Evolutionary conservation across 768 basidiomycete genomes (phyloP).

Genomic region (Porpolomopsis calyptriformis): DNA sequence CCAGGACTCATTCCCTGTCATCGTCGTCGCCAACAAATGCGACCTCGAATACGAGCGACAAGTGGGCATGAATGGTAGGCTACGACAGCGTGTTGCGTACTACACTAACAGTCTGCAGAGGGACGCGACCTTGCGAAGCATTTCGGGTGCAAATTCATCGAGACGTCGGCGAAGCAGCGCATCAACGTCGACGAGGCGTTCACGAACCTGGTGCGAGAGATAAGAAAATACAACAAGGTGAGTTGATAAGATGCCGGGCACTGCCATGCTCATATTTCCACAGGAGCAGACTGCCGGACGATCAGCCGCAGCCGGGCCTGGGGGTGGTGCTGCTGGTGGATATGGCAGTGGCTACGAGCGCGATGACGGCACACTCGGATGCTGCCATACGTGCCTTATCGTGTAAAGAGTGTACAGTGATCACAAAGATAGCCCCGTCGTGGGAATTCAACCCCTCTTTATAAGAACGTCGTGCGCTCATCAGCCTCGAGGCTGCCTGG

Average conservation of each 20-base stretch:
- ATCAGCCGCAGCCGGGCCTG: slow-evolving; percentile 22
- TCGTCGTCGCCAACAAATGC: slow-evolving; percentile 95
- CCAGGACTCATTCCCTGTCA: slow-evolving; percentile 89
- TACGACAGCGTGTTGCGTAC: not conserved
- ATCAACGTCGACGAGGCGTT: slow-evolving; percentile 98
- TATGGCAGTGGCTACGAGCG: not conserved
- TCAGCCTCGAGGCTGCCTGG: slow-evolving; percentile 29
- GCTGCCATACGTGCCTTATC: not conserved
- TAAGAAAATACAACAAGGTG: slow-evolving; percentile 92
- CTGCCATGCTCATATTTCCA: too few relatives aligned
- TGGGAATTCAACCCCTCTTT: too few relatives aligned
- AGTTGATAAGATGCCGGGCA: too few relatives aligned
- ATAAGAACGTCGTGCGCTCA: too few relatives aligned
- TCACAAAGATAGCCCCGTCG: too few relatives aligned
- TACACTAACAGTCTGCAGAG: slow-evolving; percentile 42
- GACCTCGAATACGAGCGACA: slow-evolving; percentile 94
- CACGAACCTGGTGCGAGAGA: slow-evolving; percentile 84
- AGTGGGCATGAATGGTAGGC: slow-evolving; percentile 81
- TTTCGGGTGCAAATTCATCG: slow-evolving; percentile 89
- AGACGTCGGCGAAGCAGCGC: slow-evolving; percentile 92
- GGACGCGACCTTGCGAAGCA: slow-evolving; percentile 93
- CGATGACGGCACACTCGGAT: not conserved
- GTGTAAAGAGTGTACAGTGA: not conserved
- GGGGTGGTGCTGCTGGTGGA: not conserved
- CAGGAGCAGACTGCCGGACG: slow-evolving; percentile 75